Conservation (phyloP, 129 eudicot species). For the Chrysanthemum lavandulifolium region DNA sequence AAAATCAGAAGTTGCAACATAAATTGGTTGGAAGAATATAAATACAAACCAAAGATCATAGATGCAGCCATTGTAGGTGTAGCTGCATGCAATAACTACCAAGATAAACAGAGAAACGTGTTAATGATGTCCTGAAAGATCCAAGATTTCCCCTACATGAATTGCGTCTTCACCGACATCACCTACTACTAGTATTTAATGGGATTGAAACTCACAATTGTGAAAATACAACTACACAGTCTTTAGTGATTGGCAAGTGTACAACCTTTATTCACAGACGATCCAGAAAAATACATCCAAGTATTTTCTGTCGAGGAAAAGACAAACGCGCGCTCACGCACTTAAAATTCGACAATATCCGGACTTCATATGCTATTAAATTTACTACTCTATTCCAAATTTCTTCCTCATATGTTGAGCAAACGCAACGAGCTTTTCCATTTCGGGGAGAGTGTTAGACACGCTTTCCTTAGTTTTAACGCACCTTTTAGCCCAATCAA, state of each 20-base stretch:
- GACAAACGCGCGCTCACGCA: too few relatives aligned
- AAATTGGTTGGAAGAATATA: neutral
- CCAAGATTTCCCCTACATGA: conserved; percentile 27
- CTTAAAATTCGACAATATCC: too few relatives aligned
- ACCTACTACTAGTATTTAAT: conserved; percentile 5
- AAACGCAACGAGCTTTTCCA: conserved; percentile 21
- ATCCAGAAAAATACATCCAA: neutral
- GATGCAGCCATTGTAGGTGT: conserved; percentile 86
- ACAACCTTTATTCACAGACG: conserved; percentile 4
- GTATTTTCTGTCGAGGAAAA: neutral
- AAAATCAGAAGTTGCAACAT: neutral
- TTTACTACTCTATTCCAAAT: conserved; percentile 22
- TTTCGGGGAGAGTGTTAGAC: conserved; percentile 27
- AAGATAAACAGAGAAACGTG: conserved; percentile 73
- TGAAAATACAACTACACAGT: neutral
- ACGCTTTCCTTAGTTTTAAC: conserved; percentile 39
- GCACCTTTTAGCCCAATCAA: conserved; percentile 47
- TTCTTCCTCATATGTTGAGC: conserved; percentile 14
- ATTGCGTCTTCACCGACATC: conserved; percentile 40
- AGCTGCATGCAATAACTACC: conserved; percentile 73
- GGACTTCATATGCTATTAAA: neutral
- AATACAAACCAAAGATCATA: neutral
- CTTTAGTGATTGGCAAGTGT: neutral
- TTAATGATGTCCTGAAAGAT: conserved; percentile 32
- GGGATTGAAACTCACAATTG: neutral